Base-by-base conservation (phyloP, 352 stramenopile genomes). In the Phytophthora colocasiae region DNA sequence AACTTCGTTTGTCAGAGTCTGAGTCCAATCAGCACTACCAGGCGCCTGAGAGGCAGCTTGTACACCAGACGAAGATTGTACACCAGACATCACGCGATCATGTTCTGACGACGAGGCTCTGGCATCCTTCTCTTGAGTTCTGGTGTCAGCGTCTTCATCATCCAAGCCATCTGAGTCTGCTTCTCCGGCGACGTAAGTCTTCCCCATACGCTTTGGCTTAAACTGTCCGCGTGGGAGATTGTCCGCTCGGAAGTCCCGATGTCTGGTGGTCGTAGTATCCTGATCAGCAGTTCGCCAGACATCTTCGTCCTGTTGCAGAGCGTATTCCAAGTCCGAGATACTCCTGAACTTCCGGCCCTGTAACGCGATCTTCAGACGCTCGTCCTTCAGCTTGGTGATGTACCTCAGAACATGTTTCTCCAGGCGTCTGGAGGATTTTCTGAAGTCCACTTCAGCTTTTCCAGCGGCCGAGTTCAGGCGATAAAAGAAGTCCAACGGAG, bases 361-460 rank as follows among this genome's bases (percentile, higher is more conserved):
- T 12, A 54, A 17, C 2, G 47, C 29, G 2, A n/a, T 54, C 9
- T 54, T 54, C n/a, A 43, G n/a, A 24, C 29, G 27, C 4, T 8
- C 8, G 4, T 54, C 29, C 1, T 27, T 54, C 15, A 54, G 15
- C 31, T 54, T 54, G 8, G 12, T 54, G 15, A 54, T 41, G 47
- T 31, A 54, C 3, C 47, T 2, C 1, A 19, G 6, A n/a, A 43
- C 15, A 6, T 54, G 15, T 6, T 43, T 43, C 14, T 41, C 29
- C 14, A 41, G 8, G 9, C 47, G 27, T 7, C 17, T 44, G 47
- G 14, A 12, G 0, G 27, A 54, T 2, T 31, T 54, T 7, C 36
- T 43, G 4, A 43, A 15, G 11, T 43, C 14, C 4, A 54, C 43
- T 2, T 43, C 47, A 29, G 47, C 47, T 5, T 54, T 54, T 6